phyloP scores from a whole-genome alignment of 495 filamentous ascomycete genomes.

The Ramalina intermedia region DNA sequence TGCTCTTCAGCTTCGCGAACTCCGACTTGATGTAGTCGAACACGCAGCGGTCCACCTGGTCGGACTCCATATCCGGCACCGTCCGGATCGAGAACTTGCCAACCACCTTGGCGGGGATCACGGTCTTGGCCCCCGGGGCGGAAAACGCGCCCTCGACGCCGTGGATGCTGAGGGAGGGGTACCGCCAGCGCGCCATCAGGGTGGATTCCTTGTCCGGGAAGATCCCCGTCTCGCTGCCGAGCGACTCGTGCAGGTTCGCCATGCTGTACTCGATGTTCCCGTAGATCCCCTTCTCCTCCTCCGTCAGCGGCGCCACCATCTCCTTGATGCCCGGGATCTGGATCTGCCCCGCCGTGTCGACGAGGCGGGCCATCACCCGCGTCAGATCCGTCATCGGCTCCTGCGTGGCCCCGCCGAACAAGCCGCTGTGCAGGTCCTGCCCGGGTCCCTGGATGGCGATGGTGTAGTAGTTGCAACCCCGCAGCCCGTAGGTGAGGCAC shows the following conservation, averaged over 20 bases:
- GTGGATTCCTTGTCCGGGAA: constrained; percentile 72
- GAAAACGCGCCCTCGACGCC: constrained; percentile 94
- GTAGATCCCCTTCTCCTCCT: constrained; percentile 78
- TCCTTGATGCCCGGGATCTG: constrained; percentile 77
- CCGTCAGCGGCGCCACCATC: constrained; percentile 73
- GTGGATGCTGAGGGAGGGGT: constrained; percentile 89
- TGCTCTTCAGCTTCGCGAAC: constrained; percentile 72
- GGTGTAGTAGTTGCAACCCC: constrained; percentile 93
- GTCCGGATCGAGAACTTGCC: constrained; percentile 98
- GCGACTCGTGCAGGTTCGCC: constrained; percentile 80
- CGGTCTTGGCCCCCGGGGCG: constrained; percentile 86
- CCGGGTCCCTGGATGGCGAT: constrained; percentile 77
- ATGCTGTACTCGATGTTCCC: constrained; percentile 81
- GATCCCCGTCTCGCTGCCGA: constrained; percentile 77
- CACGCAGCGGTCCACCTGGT: constrained; percentile 71
- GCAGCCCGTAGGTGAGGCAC: constrained; percentile 93
- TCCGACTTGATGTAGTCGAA: constrained; percentile 62
- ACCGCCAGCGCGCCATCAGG: constrained; percentile 90
- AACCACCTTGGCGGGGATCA: constrained; percentile 92
- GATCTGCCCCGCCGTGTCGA: constrained; percentile 83
- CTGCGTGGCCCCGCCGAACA: constrained; percentile 89
- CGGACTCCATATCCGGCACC: constrained; percentile 92
- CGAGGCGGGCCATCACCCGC: constrained; percentile 62
- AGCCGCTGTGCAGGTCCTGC: constrained; percentile 87
- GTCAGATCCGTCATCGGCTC: constrained; percentile 97